Percentiles rank a stretch among this genome's conserved stretches.
phyloP scores from a whole-genome alignment of 164 flowering plant species.

The Taxillus chinensis region DNA sequence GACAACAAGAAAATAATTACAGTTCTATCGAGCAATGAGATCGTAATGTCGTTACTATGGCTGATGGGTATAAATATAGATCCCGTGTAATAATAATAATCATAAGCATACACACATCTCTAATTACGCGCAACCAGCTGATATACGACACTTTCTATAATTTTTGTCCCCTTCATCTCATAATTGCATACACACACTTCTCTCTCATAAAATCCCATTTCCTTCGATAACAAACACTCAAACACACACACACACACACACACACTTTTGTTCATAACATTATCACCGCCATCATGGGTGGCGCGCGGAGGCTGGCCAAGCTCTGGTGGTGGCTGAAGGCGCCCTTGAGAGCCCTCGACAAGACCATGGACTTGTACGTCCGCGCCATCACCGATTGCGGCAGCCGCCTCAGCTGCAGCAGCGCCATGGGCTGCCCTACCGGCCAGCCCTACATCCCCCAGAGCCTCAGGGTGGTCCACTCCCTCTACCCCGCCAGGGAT shows the following conservation, averaged over 20 bases:
- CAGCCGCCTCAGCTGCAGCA: constrained; percentile 12
- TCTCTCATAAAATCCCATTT: background rate
- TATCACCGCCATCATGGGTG: constrained; percentile 5
- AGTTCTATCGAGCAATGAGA: too few species aligned
- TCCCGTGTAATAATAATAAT: too few species aligned
- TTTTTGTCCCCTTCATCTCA: background rate
- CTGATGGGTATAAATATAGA: too few species aligned
- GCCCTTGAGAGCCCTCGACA: constrained; percentile 26
- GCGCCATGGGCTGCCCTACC: constrained; percentile 8
- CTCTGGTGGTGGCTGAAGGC: constrained; percentile 18
- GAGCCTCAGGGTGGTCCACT: constrained; percentile 31
- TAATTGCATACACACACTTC: too few species aligned
- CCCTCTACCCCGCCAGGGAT: background rate
- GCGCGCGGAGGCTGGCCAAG: constrained; percentile 11
- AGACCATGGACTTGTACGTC: constrained; percentile 33
- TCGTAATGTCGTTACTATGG: too few species aligned
- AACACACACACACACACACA: too few species aligned
- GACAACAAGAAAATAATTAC: too few species aligned
- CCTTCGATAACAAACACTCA: background rate
- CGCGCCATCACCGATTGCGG: constrained; percentile 25
- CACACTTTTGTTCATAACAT: background rate
- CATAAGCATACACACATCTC: too few species aligned
- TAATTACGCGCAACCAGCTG: too few species aligned
- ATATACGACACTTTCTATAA: too few species aligned
- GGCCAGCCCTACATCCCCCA: constrained; percentile 21